Evolutionary conservation across 306 rosid genomes (phyloP), one percentile per base, ranked within the genome.

Genomic region (Vigna unguiculata): DNA sequence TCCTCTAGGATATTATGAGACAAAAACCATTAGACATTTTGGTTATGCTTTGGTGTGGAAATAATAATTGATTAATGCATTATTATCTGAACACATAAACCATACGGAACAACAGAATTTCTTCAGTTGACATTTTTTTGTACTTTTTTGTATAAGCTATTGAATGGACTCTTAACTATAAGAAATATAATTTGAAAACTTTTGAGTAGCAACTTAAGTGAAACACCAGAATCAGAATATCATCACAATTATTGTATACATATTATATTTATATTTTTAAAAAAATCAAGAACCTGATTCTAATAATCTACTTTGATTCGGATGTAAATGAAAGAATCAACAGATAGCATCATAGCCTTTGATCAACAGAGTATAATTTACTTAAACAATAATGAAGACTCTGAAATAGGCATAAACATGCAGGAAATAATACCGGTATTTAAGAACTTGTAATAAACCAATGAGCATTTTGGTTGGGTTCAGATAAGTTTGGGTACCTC

Each of bases 1-100:
- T 87, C 86, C 43, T 81, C 96, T 89, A 70, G 58, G 72, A 81
- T 67, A 80, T 68, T 36, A 47, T 17, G 55, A 75, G 36, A 41
- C 68, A 62, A 57, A 71, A 76, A 63, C 52, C 15, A 72, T 48
- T 22, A 81, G 69, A 81, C 58, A 34, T 46, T 75, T 41, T n/a
- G 17, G 43, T 10, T 17, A 73, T 59, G 21, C 52, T 21, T 69
- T 14, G 49, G 74, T 22, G 13, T 28, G 52, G 6, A 17, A 58
- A 20, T 21, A 73, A 12, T 12, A 52, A 30, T 70, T 28, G 43
- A 41, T 38, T 65, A 36, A 19, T 7, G 24, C 45, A 38, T 20
- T 38, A 30, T 46, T 51, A 63, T 40, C 11, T 25, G 34, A 79
- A 49, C 30, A 69, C 48, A 64, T 24, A 16, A 19, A 24, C 28